phyloP scores from a whole-genome alignment of 805 yeast species.

The Kuraishia piskuri region DNA sequence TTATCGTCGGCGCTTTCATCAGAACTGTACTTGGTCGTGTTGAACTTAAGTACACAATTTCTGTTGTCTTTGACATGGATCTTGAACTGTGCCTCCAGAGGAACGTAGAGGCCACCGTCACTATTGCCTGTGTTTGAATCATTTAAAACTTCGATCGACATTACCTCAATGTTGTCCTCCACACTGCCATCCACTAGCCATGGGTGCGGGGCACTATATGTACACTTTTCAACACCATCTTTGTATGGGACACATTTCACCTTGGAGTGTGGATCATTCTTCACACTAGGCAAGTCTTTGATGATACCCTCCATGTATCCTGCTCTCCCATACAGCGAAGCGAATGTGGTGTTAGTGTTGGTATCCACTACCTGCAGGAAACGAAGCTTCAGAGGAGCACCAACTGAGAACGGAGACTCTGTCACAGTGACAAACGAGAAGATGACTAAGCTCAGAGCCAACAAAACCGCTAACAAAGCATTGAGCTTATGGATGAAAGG shows the following conservation, averaged over 20 bases:
- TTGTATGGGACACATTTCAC: slow-evolving; percentile 23
- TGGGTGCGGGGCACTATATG: slow-evolving; percentile 41
- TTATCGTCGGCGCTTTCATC: slow-evolving; percentile 18
- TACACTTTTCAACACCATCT: slow-evolving; percentile 46
- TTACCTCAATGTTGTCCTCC: slow-evolving; percentile 30
- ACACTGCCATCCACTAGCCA: slow-evolving; percentile 31
- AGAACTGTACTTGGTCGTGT: slow-evolving; percentile 32
- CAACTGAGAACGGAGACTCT: slow-evolving; percentile 48
- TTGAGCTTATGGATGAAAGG: slow-evolving; percentile 69
- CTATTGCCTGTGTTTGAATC: slow-evolving; percentile 32
- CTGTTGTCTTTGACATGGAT: slow-evolving; percentile 56
- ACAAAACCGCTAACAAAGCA: slow-evolving; percentile 32
- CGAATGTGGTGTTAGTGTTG: slow-evolving; percentile 24
- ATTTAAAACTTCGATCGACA: slow-evolving; percentile 41
- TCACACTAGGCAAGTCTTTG: slow-evolving; percentile 57
- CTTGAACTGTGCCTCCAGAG: slow-evolving; percentile 52
- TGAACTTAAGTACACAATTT: slow-evolving; percentile 54
- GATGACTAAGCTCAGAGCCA: slow-evolving; percentile 28
- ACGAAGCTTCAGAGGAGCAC: slow-evolving; percentile 63
- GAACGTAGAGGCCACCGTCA: slow-evolving; percentile 46
- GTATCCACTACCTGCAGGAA: slow-evolving; percentile 57
- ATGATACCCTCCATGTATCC: slow-evolving; percentile 40
- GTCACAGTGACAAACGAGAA: slow-evolving; percentile 30
- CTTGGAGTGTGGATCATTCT: slow-evolving; percentile 14
- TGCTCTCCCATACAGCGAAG: slow-evolving; percentile 41